Evolutionary conservation across 805 yeast species (phyloP).

Genomic region (Maudiozyma saulgeensis): DNA sequence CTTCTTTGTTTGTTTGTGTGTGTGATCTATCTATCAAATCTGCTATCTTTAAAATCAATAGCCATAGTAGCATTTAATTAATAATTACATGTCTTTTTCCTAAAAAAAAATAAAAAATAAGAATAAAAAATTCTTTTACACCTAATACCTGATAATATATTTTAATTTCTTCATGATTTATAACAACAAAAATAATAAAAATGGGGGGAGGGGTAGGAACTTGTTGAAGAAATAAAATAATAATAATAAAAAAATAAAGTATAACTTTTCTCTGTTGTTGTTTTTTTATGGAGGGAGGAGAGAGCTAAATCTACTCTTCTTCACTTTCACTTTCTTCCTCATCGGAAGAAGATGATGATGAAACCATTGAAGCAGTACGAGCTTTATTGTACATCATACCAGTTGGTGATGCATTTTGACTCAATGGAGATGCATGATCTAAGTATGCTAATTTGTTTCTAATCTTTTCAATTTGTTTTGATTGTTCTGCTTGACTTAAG

Average conservation of each 20-base stretch:
- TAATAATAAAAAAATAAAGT: too few relatives aligned
- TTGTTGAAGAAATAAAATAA: too few relatives aligned
- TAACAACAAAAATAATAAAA: not conserved
- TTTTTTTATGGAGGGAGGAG: not conserved
- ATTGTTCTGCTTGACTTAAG: constrained; percentile 56
- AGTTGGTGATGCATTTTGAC: constrained; percentile 32
- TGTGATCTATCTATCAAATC: constrained; percentile 1
- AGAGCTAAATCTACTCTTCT: constrained; percentile 41
- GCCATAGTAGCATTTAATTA: not conserved
- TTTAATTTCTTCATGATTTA: not conserved
- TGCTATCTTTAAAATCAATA: not conserved
- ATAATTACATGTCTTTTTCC: not conserved
- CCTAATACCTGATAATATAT: not conserved
- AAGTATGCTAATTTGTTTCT: constrained; percentile 69
- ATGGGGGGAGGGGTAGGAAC: not conserved
- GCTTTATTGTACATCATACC: constrained; percentile 11
- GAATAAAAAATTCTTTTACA: too few relatives aligned
- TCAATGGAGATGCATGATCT: constrained; percentile 44
- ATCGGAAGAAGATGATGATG: constrained; percentile 21
- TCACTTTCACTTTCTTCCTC: constrained; percentile 56
- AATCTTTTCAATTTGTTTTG: constrained; percentile 57
- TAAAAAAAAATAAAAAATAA: too few relatives aligned
- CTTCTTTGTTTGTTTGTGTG: not conserved
- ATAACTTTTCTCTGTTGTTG: not conserved
- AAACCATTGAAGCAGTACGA: constrained; percentile 4